Percentiles rank a stretch among this genome's conserved stretches.
Evolutionary conservation across 2,329 filamentous ascomycete species (phyloP).

Genomic region (Fonsecaea multimorphosa): DNA sequence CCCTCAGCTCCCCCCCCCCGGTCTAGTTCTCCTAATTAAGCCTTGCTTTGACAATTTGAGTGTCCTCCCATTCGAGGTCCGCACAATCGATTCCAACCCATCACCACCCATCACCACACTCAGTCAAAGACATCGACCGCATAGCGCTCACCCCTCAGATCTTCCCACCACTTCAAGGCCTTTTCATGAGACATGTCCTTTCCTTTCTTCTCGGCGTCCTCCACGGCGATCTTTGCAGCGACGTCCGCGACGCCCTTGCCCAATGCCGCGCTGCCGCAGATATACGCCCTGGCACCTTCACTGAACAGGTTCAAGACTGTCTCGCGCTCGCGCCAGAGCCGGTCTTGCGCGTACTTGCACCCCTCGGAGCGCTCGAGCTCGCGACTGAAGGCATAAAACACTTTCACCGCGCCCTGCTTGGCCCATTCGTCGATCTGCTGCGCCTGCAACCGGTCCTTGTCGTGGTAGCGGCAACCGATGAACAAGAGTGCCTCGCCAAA

Average conservation of each 20-base stretch:
- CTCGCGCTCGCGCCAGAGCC: constrained; percentile 55
- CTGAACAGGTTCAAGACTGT: constrained; percentile 56
- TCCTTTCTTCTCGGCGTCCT: constrained; percentile 44
- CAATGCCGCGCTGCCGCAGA: constrained; percentile 66
- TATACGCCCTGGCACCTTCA: constrained; percentile 63
- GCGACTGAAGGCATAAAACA: constrained; percentile 66
- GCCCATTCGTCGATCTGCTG: constrained; percentile 62
- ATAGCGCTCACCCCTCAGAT: constrained; percentile 35
- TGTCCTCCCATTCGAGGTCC: not conserved
- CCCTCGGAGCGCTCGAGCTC: constrained; percentile 51
- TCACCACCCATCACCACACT: not conserved
- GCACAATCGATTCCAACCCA: not conserved
- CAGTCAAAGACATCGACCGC: constrained; percentile 39
- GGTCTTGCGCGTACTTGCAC: constrained; percentile 62
- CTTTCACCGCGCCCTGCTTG: constrained; percentile 63
- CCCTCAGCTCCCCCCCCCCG: not conserved
- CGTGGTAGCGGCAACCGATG: constrained; percentile 46
- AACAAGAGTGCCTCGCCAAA: constrained; percentile 47
- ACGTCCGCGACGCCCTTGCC: constrained; percentile 57
- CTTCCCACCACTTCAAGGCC: constrained; percentile 42
- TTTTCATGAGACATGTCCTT: constrained; percentile 48
- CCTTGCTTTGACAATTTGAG: not conserved
- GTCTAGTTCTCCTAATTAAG: not conserved
- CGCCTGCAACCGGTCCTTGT: constrained; percentile 47
- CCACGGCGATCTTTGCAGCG: constrained; percentile 44